phyloP scores from a whole-genome alignment of 768 basidiomycete genomes.

The Pisolithus sp. region DNA sequence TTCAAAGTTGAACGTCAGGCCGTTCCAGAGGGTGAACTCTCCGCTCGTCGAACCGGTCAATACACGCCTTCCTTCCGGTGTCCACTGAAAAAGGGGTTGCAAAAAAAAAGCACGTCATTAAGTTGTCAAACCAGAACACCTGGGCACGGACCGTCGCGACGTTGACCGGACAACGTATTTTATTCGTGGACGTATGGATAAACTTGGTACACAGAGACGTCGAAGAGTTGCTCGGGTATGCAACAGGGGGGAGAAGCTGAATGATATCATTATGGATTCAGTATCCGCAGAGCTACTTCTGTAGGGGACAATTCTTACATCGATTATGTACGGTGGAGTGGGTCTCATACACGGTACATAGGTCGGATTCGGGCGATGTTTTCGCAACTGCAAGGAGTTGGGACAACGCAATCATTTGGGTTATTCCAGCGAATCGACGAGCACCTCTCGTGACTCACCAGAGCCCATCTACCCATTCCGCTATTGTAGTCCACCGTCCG shows the following conservation, averaged over 20 bases:
- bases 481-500: slow-evolving; percentile 95
- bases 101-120: slow-evolving; percentile 1
- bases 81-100: slow-evolving; percentile 61
- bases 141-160: slow-evolving; percentile 72
- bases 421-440: background rate
- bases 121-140: background rate
- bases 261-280: slow-evolving; percentile 21
- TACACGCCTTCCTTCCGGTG: slow-evolving; percentile 89
- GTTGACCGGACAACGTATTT: slow-evolving; percentile 95
- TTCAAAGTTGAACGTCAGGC: slow-evolving; percentile 98
- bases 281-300: slow-evolving; percentile 11
- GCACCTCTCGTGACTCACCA: slow-evolving; percentile 47
- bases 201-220: slow-evolving; percentile 96
- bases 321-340: slow-evolving; percentile 81
- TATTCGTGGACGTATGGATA: slow-evolving; percentile 97
- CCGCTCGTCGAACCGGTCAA: slow-evolving; percentile 95
- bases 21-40: slow-evolving; percentile 99
- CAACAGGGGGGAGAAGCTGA: slow-evolving; percentile 89
- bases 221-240: slow-evolving; percentile 85
- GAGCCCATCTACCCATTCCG: slow-evolving; percentile 75
- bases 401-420: background rate
- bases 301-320: slow-evolving; percentile 48
- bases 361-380: slow-evolving; percentile 70
- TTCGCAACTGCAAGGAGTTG: slow-evolving; percentile 46
- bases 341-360: slow-evolving; percentile 78